Percentiles rank a stretch among this genome's conserved stretches.
These are phyloP conservation scores for Phytopythium ostracodes DNA, from an alignment of 352 stramenopile species.

Conservation along the genomic window DNA sequence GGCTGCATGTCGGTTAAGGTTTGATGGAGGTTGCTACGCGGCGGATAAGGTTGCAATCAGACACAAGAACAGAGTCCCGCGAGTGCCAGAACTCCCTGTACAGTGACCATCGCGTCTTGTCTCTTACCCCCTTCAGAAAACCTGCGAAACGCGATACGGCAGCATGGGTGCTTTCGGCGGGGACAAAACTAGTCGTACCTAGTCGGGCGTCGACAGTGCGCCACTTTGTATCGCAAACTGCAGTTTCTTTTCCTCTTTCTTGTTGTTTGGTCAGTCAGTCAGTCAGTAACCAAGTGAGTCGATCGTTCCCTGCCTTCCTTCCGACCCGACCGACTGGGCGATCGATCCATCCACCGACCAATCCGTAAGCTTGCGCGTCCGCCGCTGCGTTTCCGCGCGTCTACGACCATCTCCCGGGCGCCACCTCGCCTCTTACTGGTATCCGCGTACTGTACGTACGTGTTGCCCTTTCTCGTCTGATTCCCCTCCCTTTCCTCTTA, in stretches of 20 bases:
- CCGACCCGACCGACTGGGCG: too few species aligned
- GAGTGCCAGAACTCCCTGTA: background rate
- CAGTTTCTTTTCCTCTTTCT: background rate
- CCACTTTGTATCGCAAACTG: background rate
- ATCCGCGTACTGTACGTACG: too few species aligned
- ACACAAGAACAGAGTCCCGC: background rate
- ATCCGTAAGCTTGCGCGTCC: too few species aligned
- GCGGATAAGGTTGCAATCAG: too few species aligned
- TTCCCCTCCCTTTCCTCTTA: too few species aligned
- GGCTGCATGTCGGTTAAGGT: background rate
- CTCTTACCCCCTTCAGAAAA: background rate
- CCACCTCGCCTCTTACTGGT: too few species aligned
- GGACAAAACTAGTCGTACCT: background rate
- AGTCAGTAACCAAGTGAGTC: background rate
- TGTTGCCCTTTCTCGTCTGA: too few species aligned
- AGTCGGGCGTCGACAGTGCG: background rate
- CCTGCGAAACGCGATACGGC: background rate
- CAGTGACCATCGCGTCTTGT: background rate
- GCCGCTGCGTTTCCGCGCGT: too few species aligned
- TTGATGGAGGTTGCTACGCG: background rate
- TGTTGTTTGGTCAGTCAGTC: background rate
- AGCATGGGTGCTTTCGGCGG: background rate
- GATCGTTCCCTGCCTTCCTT: too few species aligned
- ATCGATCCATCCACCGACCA: too few species aligned
- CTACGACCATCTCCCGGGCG: too few species aligned